A percentile compares a stretch with the other conserved stretches of the same genome.
Evolutionary conservation across 345 rosid genomes (phyloP).

Genomic region (Alliaria petiolata): DNA sequence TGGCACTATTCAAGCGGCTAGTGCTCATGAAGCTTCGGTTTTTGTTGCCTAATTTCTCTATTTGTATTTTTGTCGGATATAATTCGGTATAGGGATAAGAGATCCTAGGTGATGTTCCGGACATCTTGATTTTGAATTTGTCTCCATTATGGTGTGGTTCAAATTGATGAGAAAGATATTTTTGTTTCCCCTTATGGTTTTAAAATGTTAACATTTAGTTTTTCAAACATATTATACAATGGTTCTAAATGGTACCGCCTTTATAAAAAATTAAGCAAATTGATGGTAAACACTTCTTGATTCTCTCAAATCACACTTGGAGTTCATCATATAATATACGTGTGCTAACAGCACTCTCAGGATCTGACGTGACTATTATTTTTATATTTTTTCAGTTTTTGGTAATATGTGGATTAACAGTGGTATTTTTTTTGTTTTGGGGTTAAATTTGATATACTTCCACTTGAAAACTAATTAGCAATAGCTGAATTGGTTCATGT

Average conservation of each 20-base stretch:
- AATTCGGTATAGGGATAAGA: conserved; percentile 14
- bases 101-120: conserved; percentile 12
- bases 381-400: no score
- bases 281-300: no score
- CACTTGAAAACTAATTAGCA: no score
- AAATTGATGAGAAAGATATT: conserved; percentile 13
- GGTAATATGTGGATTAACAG: no score
- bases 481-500: no score
- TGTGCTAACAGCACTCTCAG: no score
- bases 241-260: not conserved
- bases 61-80: conserved; percentile 6
- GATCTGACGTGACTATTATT: no score
- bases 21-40: not conserved
- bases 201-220: not conserved
- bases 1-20: not conserved
- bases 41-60: conserved; percentile 16
- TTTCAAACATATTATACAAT: not conserved
- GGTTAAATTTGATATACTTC: not conserved
- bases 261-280: not conserved
- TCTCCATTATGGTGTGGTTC: conserved; percentile 24
- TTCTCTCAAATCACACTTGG: no score
- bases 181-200: conserved; percentile 10
- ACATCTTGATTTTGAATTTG: conserved; percentile 20
- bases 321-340: no score
- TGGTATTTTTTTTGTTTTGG: not conserved